Conservation (phyloP, 2,329 filamentous ascomycete species). For the Pseudohalonectria lignicola region DNA sequence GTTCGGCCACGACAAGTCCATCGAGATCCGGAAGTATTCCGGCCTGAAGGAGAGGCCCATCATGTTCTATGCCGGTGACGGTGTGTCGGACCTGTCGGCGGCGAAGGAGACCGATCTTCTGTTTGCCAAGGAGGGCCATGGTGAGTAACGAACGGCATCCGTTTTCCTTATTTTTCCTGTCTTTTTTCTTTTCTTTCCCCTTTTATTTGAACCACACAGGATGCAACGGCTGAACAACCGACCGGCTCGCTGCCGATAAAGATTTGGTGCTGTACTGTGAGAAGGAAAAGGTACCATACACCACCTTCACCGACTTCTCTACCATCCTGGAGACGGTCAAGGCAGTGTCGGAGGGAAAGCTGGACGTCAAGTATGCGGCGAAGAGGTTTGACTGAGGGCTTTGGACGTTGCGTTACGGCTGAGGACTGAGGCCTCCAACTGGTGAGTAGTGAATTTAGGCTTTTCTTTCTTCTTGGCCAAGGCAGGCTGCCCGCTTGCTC, state of each 20-base stretch:
- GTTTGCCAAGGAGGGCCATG: constrained; percentile 85
- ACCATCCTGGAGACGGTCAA: constrained; percentile 10
- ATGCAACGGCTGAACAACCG: background rate
- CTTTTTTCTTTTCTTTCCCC: too few species aligned
- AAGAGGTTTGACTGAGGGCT: constrained; percentile 2
- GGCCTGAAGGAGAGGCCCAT: constrained; percentile 62
- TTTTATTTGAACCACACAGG: background rate
- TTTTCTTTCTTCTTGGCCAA: too few species aligned
- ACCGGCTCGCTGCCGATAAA: background rate
- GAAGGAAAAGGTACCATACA: constrained; percentile 34
- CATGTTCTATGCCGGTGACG: constrained; percentile 92
- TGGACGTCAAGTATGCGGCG: constrained; percentile 7
- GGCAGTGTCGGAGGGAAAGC: constrained; percentile 10
- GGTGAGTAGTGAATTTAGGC: too few species aligned
- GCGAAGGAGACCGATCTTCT: constrained; percentile 87
- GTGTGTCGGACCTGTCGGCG: constrained; percentile 84
- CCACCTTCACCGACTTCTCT: constrained; percentile 49
- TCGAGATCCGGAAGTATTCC: constrained; percentile 82
- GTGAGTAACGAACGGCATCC: constrained; percentile 40
- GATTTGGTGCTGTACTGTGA: constrained; percentile 12
- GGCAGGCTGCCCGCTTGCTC: too few species aligned
- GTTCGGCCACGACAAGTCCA: constrained; percentile 95
- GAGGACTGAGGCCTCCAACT: too few species aligned
- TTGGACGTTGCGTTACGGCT: background rate
- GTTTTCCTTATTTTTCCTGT: too few species aligned